phyloP scores from a whole-genome alignment of 2,329 filamentous ascomycete species.

The Podosphaera leucotricha region DNA sequence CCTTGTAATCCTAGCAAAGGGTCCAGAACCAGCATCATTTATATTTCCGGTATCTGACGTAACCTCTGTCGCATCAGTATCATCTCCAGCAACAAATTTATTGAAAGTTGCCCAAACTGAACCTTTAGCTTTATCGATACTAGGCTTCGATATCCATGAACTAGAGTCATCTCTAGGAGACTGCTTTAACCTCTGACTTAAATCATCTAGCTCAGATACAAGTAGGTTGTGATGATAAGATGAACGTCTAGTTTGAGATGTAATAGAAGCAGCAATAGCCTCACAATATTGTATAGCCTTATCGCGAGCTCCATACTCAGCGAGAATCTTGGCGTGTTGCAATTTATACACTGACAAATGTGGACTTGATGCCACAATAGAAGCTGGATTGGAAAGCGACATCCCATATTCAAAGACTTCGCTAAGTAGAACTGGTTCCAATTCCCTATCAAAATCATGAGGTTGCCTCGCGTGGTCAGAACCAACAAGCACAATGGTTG shows the following conservation, averaged over 20 bases:
- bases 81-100: constrained; percentile 86
- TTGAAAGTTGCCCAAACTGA: constrained; percentile 84
- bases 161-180: constrained; percentile 59
- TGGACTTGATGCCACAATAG: constrained; percentile 35
- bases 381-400: constrained; percentile 38
- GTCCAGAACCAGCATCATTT: constrained; percentile 34
- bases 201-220: constrained; percentile 56
- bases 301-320: constrained; percentile 57
- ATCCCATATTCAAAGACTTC: constrained; percentile 87
- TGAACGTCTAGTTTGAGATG: constrained; percentile 59
- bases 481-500: constrained; percentile 64
- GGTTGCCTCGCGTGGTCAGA: constrained; percentile 54
- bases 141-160: constrained; percentile 87
- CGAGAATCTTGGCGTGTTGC: constrained; percentile 60
- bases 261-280: constrained; percentile 50
- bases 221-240: constrained; percentile 64
- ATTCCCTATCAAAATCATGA: constrained; percentile 52
- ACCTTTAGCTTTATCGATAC: constrained; percentile 84
- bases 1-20: constrained; percentile 63
- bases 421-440: constrained; percentile 76
- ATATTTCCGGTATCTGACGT: constrained; percentile 31
- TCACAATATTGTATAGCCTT: constrained; percentile 89
- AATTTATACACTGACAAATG: constrained; percentile 84
- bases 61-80: constrained; percentile 40
- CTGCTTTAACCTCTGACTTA: constrained; percentile 61